Percentiles rank a stretch among this genome's conserved stretches.
These are phyloP conservation scores for Tetrapyrgos nigripes DNA, from an alignment of 1,284 basidiomycete species.

Conservation along the genomic window DNA sequence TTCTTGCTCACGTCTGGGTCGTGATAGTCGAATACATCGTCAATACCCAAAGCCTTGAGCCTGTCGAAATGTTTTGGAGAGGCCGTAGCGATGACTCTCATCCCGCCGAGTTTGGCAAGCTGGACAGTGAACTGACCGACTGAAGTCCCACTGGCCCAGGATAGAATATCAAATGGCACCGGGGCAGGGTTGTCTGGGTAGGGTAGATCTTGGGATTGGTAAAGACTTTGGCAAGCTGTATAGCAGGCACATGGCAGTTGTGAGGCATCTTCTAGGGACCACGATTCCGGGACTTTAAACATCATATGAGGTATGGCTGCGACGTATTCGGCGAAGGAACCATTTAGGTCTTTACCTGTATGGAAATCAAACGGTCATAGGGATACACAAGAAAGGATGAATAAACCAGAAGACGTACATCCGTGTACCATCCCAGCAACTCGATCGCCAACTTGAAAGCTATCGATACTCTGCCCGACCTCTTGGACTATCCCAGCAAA, in stretches of 20 bases:
- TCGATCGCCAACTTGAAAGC: slow-evolving; percentile 30
- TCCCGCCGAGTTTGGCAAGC: slow-evolving; percentile 43
- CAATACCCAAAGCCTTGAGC: slow-evolving; percentile 33
- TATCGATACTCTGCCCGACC: slow-evolving; percentile 32
- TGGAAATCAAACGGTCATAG: background rate
- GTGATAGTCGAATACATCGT: slow-evolving; percentile 44
- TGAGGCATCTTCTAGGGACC: slow-evolving; percentile 38
- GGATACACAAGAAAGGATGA: background rate
- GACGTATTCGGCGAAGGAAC: slow-evolving; percentile 42
- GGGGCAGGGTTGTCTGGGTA: slow-evolving; percentile 22
- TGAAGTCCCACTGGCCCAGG: slow-evolving; percentile 42
- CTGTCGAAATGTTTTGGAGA: slow-evolving; percentile 25
- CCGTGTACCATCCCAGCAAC: slow-evolving; percentile 35
- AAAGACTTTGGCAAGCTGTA: slow-evolving; percentile 31
- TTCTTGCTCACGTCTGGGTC: slow-evolving; percentile 30
- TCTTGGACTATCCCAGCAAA: slow-evolving; percentile 35
- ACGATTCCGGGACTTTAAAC: slow-evolving; percentile 32
- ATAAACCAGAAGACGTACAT: slow-evolving; percentile 26
- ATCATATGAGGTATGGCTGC: slow-evolving; percentile 27
- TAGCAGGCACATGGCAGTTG: slow-evolving; percentile 29
- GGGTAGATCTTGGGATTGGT: slow-evolving; percentile 30
- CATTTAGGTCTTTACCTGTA: slow-evolving; percentile 23
- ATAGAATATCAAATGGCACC: slow-evolving; percentile 29
- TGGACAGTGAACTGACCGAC: slow-evolving; percentile 47
- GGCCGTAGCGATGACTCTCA: slow-evolving; percentile 45